Conservation (phyloP, 225 moss, liverwort and hornwort genomes). For the Asterella californica region DNA sequence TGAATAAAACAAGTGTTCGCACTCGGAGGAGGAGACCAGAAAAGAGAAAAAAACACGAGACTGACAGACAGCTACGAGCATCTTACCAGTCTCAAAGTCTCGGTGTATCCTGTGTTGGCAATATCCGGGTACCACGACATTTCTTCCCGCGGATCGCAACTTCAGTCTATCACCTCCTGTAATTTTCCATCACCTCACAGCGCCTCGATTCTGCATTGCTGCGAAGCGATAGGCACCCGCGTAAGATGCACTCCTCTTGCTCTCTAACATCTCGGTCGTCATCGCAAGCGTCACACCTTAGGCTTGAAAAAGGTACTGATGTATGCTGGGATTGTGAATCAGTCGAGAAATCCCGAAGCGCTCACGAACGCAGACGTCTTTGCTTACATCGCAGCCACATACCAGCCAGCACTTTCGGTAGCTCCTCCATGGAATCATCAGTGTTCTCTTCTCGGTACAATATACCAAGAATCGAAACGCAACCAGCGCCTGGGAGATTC, state of each 20-base stretch:
- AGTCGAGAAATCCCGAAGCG: too few species aligned
- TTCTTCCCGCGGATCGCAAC: slow-evolving; percentile 1
- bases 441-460: too few species aligned
- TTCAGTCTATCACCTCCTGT: background rate
- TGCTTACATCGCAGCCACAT: too few species aligned
- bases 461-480: too few species aligned
- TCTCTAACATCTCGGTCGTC: background rate
- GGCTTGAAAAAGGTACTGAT: background rate
- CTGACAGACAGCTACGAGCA: background rate
- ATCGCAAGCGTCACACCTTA: background rate
- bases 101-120: slow-evolving; percentile 59
- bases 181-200: background rate
- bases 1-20: background rate
- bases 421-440: too few species aligned
- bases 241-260: background rate
- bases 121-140: slow-evolving; percentile 71
- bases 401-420: too few species aligned
- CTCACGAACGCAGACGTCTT: too few species aligned
- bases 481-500: too few species aligned
- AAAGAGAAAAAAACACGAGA: background rate
- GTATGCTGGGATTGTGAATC: too few species aligned
- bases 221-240: background rate
- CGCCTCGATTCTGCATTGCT: background rate
- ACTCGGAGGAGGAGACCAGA: too few species aligned
- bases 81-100: slow-evolving; percentile 64